Base-by-base conservation (phyloP, 2,329 filamentous ascomycete genomes). In the Pezicula rhizophila region DNA sequence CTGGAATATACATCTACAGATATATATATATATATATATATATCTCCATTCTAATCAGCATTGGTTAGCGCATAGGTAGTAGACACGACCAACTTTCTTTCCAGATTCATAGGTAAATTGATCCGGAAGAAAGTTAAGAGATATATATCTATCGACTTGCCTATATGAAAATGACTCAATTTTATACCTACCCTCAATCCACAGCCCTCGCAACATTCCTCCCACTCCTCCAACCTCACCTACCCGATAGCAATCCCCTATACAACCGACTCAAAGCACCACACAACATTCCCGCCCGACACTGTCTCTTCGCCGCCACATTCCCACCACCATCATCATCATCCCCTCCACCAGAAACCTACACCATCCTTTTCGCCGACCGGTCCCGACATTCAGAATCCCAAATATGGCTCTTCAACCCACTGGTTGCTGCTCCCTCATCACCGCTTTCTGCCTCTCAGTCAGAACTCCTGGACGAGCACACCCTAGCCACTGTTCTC, bases 351-450 rank as follows among this genome's bases (percentile, higher is more conserved):
- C 50, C 56, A 12, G 51, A 52, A 34, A 10, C 46, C 4, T 61
- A 53, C 15, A 64, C 60, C 17, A 53, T 64, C 18, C 12, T 63
- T 18, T 64, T 63, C 46, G 52, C 61, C 3, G 62, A 64, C 44
- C 55, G 62, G 12, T 62, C 59, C 11, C 56, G 62, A 2, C 54
- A 60, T 33, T 34, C 41, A 1, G 62, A 64, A 50, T 58, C 59
- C 17, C 62, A 64, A 42, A 62, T 63, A 6, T 63, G 60, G 60
- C 33, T 59, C 10, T 63, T 58, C 52, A 63, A 63, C 35, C 49
- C 61, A 8, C 46, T 64, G 1, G 55, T 55, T 40, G 44, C 42
- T 40, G 44, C 42, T 1, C 18, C 31, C 2, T 26, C 42, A 15
- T 39, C 44, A 14, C 49, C 53, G 6, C 45, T 62, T 5, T 47